Evolutionary conservation across 2,329 filamentous ascomycete species (phyloP), one percentile per base, ranked within the genome.

Genomic region (Alternaria longipes): DNA sequence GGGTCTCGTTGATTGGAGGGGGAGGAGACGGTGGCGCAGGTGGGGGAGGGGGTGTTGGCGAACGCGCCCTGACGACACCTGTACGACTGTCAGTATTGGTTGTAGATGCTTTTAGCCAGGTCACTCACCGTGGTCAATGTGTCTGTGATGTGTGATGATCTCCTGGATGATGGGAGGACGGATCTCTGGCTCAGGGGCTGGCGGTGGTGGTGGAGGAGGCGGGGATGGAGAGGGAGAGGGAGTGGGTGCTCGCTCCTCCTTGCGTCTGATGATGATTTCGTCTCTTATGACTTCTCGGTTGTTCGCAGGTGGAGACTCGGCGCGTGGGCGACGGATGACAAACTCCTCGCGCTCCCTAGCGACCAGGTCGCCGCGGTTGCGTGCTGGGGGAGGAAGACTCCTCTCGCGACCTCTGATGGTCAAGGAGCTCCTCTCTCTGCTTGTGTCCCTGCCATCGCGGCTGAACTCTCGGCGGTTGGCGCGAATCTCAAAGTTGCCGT

Each of bases 101-200:
- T 8, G 5, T 22, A 3, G n/a, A 8, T 24, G n/a, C 2, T 18
- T n/a, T 20, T 6, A 26, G 9, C 38, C 45, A 20, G 16, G 5
- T 4, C 26, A 78, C 88, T 75, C 83, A 92, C 91, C 93, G 80
- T 97, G 92, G 74, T 97, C 91, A 69, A 96, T 90, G 74, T 94
- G 91, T 59, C 90, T 87, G 76, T 95, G 94, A 79, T 95, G 92
- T 0, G 92, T 96, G 67, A 96, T 94, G 60, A 97, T 89, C 75
- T 97, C 92, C 73, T 94, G 89, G 79, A 94, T 91, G 69, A 97
- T 92, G 1, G 90, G 91, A 34, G 93, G 93, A 20, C 90, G 89
- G 42, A 88, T 86, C 70, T 95, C 89, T 45, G 91, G 84, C 65
- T 86, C 85, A 30, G 87, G 88, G 45, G 85, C 84, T 47, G 81